Conservation (phyloP, 768 basidiomycete species). For the Asterophora parasitica region DNA sequence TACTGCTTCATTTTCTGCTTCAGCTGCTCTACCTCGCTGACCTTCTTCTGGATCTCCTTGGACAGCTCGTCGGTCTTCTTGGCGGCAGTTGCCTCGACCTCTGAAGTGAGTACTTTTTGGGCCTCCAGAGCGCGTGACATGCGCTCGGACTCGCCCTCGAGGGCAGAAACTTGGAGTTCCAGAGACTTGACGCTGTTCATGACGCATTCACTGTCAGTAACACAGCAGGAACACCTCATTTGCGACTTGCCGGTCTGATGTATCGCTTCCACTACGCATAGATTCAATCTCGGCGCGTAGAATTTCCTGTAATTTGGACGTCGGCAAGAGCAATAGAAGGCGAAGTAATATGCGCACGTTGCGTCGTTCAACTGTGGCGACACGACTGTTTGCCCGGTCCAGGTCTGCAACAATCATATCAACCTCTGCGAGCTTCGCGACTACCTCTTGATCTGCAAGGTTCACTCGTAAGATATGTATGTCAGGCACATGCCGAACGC, state of each 20-base stretch:
- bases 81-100: constrained; percentile 40
- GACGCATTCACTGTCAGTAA: not conserved
- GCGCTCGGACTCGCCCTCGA: constrained; percentile 73
- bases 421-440: constrained; percentile 85
- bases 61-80: constrained; percentile 57
- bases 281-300: constrained; percentile 93
- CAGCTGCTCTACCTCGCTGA: constrained; percentile 62
- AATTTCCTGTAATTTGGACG: constrained; percentile 58
- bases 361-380: constrained; percentile 87
- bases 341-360: constrained; percentile 52
- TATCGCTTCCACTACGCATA: constrained; percentile 73
- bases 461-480: not conserved
- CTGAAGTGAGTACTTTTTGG: constrained; percentile 47
- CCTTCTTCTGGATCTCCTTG: constrained; percentile 55
- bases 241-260: constrained; percentile 59
- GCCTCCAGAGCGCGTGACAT: constrained; percentile 61
- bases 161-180: constrained; percentile 65
- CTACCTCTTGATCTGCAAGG: constrained; percentile 78
- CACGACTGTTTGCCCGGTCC: constrained; percentile 90
- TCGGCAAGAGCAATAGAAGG: not conserved
- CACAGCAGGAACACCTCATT: not conserved
- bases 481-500: not conserved
- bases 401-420: constrained; percentile 95
- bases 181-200: constrained; percentile 59
- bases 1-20: constrained; percentile 67